phyloP scores from a whole-genome alignment of 2,329 filamentous ascomycete genomes.

The Cytospora piceicola region DNA sequence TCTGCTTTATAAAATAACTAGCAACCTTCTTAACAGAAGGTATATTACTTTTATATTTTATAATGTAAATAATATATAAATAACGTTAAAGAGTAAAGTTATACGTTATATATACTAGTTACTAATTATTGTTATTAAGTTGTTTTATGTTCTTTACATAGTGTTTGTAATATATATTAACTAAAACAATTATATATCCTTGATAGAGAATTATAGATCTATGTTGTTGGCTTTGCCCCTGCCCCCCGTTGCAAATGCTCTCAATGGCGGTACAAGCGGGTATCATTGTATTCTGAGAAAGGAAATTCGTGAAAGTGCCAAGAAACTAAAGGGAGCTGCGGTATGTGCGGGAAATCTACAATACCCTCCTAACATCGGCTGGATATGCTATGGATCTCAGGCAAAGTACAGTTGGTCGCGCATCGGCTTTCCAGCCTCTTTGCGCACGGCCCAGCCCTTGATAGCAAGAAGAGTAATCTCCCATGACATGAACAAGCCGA shows the following conservation, averaged over 20 bases:
- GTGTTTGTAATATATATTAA: neutral
- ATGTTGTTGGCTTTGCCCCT: neutral
- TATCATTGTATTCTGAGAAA: constrained; percentile 24
- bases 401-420: constrained; percentile 19
- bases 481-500: constrained; percentile 85
- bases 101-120: no score
- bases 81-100: no score
- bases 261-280: constrained; percentile 27
- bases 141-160: neutral
- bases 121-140: neutral
- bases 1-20: no score
- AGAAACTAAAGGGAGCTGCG: neutral
- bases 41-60: no score
- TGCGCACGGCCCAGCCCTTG: constrained; percentile 80
- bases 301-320: neutral
- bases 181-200: neutral
- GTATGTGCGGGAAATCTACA: neutral
- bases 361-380: neutral
- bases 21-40: no score
- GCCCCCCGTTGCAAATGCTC: constrained; percentile 15
- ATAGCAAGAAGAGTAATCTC: constrained; percentile 75
- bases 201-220: constrained; percentile 10
- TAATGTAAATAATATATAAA: no score
- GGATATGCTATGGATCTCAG: neutral
- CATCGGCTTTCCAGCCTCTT: constrained; percentile 41